Evolutionary conservation across 2,329 filamentous ascomycete species (phyloP).

Genomic region (Dactylellina parvicollis): DNA sequence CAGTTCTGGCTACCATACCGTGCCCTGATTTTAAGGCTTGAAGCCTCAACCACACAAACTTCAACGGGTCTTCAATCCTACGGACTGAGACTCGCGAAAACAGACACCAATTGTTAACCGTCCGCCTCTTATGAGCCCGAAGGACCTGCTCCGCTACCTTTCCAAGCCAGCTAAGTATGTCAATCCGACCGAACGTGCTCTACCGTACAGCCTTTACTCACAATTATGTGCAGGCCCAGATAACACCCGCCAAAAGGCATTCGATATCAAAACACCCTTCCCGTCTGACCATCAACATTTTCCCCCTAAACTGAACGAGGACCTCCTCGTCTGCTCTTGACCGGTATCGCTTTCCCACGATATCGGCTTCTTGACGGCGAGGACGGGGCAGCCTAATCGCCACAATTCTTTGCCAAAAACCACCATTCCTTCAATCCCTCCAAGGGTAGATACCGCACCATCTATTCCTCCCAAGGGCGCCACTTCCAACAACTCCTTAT

Average conservation of each 20-base stretch:
- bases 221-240: slow-evolving; percentile 68
- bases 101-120: slow-evolving; percentile 28
- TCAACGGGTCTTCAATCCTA: slow-evolving; percentile 43
- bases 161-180: slow-evolving; percentile 93
- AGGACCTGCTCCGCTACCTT: slow-evolving; percentile 89
- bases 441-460: slow-evolving; percentile 59
- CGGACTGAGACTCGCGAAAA: slow-evolving; percentile 43
- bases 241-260: slow-evolving; percentile 64
- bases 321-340: slow-evolving; percentile 76
- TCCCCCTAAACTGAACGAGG: slow-evolving; percentile 58
- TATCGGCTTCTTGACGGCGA: slow-evolving; percentile 76
- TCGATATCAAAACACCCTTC: slow-evolving; percentile 48
- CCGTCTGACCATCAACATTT: slow-evolving; percentile 67
- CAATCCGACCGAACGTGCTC: slow-evolving; percentile 10
- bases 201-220: slow-evolving; percentile 39
- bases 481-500: background rate
- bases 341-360: slow-evolving; percentile 75
- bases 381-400: slow-evolving; percentile 69
- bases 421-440: slow-evolving; percentile 74
- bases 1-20: slow-evolving; percentile 53
- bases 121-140: slow-evolving; percentile 82
- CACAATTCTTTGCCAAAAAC: slow-evolving; percentile 89
- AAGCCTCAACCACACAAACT: slow-evolving; percentile 24
- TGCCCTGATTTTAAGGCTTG: slow-evolving; percentile 28
- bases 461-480: slow-evolving; percentile 50